Evolutionary conservation across 306 rosid genomes (phyloP), one percentile per base, ranked within the genome.

Genomic region (Cotoneaster glaucophyllus): DNA sequence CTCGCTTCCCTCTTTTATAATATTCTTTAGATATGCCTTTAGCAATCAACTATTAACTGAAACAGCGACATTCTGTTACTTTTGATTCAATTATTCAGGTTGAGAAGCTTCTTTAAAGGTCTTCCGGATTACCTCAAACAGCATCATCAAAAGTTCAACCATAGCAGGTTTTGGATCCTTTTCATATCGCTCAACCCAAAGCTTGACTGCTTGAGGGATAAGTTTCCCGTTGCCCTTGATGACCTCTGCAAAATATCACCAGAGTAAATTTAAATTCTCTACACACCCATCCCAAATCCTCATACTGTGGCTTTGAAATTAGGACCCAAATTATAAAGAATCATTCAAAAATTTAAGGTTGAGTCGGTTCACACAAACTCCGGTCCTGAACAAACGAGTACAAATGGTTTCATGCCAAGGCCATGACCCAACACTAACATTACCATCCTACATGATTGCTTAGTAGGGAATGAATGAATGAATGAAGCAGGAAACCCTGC

Each of bases 131-230:
- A 92, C 98, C 98, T 92, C 96, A 74, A 95, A 95, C 73, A 92
- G 83, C 96, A 87, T 87, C n/a, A 84, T 78, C 83, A 95, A 83
- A 75, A 95, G 93, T 70, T 95, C 96, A 81, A 85, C 93, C 84
- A 88, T 86, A 32, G 98, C 93, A 82, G 83, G 65, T 82, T 88
- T 88, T 17, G 90, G 86, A 83, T 87, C 92, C 80, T 84, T 83
- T 83, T 95, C 98, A 73, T 95, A 95, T 75, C 75, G 84, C 77
- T 94, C 98, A 48, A 94, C 92, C 98, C 98, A 94, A n/a, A 74
- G 81, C 85, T 94, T 94, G 66, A 90, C 94, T 22, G 72, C 90
- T 44, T 87, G 91, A 73, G 90, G 87, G 82, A 94, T 90, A 70
- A 86, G 82, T 76, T 85, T 94, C 12, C 89, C 94, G 26, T 90